Evolutionary conservation across 106 monocot species (phyloP), one percentile per base, ranked within the genome.

Genomic region (Alisma plantagoaquatica): DNA sequence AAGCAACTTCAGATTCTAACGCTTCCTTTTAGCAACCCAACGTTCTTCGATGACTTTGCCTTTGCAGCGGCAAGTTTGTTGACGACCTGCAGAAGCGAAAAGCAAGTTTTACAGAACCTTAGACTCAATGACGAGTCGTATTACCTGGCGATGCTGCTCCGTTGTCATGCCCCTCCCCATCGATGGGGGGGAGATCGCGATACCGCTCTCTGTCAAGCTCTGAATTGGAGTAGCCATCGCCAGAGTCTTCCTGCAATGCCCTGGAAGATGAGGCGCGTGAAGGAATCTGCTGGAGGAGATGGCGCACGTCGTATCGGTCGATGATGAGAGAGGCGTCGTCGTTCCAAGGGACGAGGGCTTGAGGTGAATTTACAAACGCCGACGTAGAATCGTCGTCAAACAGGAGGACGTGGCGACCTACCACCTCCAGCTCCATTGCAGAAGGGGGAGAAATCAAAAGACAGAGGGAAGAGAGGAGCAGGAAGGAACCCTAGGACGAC

Each of bases 221-320:
- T 23, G 64, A 38, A 33, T 49, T 29, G 10, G 76, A 56, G 22
- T 79, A 56, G 35, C 71, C 79, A 19, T 57, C 77, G 28, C 62
- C 47, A 31, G 55, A 61, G 11, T n/a, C n/a, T n/a, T n/a, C n/a
- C n/a, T n/a, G n/a, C n/a, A n/a, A n/a, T n/a, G n/a, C n/a, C n/a
- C n/a, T n/a, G n/a, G n/a, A n/a, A n/a, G n/a, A n/a, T n/a, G n/a
- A n/a, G 17, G 16, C 44, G 28, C 45, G 70, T 0, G 63, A 61
- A 25, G 87, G 93, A 48, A 80, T 71, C 41, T 75, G 77, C 50
- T 87, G 83, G 53, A 94, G 87, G 63, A 94, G 88, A 63, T 94
- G 87, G 33, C 94, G 94, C 10, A 75, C 94, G 57, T 94, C 94
- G 64, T 84, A 80, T 46, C 94, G 87, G 47, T 94, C 94, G 63